phyloP scores from a whole-genome alignment of 1,284 basidiomycete genomes.

The Apiotrichum montevideense region DNA sequence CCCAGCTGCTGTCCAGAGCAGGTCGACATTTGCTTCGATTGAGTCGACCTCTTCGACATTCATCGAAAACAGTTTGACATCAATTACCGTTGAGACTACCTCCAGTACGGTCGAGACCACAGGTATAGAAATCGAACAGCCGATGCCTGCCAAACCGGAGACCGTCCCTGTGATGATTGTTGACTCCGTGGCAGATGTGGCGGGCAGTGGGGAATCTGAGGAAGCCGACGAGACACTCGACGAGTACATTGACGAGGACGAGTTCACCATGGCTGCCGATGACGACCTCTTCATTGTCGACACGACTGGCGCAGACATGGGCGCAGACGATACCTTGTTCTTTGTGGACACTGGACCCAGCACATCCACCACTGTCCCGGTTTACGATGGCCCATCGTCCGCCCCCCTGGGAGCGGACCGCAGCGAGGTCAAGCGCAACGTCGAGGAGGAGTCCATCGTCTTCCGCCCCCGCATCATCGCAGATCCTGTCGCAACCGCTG shows the following conservation, averaged over 20 bases:
- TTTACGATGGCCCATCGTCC: conserved; percentile 20
- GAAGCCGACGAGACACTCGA: background rate
- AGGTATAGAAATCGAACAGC: no score
- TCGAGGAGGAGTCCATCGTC: conserved; percentile 41
- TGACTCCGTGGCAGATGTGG: no score
- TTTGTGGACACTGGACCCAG: conserved; percentile 26
- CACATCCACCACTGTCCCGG: conserved; percentile 3
- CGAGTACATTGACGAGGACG: background rate
- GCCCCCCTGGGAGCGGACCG: conserved; percentile 17
- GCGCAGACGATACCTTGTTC: conserved; percentile 20
- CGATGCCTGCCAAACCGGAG: no score
- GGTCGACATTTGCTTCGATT: no score
- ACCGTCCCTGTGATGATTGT: no score
- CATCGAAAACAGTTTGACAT: no score
- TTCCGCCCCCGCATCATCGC: conserved; percentile 31
- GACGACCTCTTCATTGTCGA: conserved; percentile 22
- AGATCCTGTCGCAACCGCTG: conserved; percentile 13
- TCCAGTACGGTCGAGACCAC: no score
- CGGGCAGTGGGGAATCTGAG: no score
- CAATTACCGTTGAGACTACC: no score
- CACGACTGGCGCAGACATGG: background rate
- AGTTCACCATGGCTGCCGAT: background rate
- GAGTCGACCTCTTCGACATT: no score
- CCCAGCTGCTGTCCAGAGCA: no score
- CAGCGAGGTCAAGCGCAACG: conserved; percentile 1